phyloP scores from a whole-genome alignment of 495 filamentous ascomycete genomes.

The Lasiosphaeris hirsuta region DNA sequence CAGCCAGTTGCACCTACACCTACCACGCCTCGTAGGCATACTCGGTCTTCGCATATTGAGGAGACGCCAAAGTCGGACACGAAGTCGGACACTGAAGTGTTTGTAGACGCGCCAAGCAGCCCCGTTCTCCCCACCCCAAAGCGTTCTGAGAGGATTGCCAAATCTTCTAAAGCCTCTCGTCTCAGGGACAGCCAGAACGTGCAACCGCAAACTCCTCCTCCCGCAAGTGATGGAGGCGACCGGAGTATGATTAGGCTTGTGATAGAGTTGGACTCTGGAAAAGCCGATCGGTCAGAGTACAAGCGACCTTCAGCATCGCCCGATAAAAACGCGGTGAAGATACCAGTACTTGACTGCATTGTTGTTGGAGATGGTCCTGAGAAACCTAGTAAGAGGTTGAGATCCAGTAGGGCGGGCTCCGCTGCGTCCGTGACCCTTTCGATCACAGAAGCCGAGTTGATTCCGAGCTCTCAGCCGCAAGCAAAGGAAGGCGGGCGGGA shows the following conservation, averaged over 20 bases:
- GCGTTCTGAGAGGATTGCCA: background rate
- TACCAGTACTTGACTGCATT: constrained; percentile 23
- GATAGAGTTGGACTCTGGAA: constrained; percentile 41
- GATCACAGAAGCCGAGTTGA: background rate
- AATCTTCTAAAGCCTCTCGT: background rate
- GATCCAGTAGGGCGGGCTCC: constrained; percentile 14
- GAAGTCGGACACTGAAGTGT: constrained; percentile 38
- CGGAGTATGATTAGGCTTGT: constrained; percentile 42
- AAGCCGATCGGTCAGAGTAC: constrained; percentile 22
- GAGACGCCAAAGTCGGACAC: constrained; percentile 39
- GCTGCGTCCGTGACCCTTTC: background rate
- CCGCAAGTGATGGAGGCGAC: constrained; percentile 45
- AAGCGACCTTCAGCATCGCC: constrained; percentile 19
- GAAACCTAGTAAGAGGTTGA: constrained; percentile 2
- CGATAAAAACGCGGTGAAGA: constrained; percentile 17
- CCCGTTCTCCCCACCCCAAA: constrained; percentile 28
- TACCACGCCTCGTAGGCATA: constrained; percentile 18
- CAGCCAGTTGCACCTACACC: background rate
- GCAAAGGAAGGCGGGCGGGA: constrained; percentile 8
- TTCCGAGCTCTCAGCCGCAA: constrained; percentile 20
- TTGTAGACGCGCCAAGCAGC: constrained; percentile 46
- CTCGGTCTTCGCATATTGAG: constrained; percentile 8
- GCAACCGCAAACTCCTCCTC: constrained; percentile 25
- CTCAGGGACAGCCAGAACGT: background rate
- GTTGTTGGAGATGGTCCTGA: constrained; percentile 25